Conservation (phyloP, 495 filamentous ascomycete species). For the Penicillium waksmanii region DNA sequence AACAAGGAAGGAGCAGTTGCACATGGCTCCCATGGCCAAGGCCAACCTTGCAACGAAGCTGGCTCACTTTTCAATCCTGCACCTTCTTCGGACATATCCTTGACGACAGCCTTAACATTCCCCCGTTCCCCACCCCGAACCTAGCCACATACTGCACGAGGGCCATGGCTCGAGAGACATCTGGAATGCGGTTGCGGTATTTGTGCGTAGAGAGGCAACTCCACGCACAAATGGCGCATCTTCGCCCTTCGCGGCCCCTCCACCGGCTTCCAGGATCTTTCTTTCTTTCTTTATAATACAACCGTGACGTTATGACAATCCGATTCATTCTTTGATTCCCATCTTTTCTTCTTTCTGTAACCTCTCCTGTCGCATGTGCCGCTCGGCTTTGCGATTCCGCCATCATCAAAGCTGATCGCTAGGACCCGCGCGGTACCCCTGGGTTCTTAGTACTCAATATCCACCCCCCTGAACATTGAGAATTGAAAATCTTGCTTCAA, state of each 20-base stretch:
- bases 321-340: constrained; percentile 6
- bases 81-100: neutral
- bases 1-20: neutral
- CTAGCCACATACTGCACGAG: constrained; percentile 18
- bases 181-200: constrained; percentile 43
- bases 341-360: constrained; percentile 14
- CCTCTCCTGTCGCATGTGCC: constrained; percentile 13
- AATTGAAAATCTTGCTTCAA: neutral
- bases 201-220: constrained; percentile 44
- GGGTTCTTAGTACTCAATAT: constrained; percentile 6
- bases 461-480: neutral
- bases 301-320: constrained; percentile 9
- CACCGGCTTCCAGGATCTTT: constrained; percentile 21
- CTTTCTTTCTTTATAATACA: constrained; percentile 21
- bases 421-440: constrained; percentile 13
- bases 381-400: constrained; percentile 11
- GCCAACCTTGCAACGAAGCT: neutral
- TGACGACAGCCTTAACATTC: neutral
- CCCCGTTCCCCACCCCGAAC: too few species aligned
- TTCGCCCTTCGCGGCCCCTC: constrained; percentile 14
- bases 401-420: constrained; percentile 11
- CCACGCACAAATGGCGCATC: constrained; percentile 47
- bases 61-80: neutral
- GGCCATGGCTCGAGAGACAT: constrained; percentile 9
- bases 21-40: too few species aligned